Base-by-base conservation (phyloP, 164 flowering plant species). In the Umbellularia californica region DNA sequence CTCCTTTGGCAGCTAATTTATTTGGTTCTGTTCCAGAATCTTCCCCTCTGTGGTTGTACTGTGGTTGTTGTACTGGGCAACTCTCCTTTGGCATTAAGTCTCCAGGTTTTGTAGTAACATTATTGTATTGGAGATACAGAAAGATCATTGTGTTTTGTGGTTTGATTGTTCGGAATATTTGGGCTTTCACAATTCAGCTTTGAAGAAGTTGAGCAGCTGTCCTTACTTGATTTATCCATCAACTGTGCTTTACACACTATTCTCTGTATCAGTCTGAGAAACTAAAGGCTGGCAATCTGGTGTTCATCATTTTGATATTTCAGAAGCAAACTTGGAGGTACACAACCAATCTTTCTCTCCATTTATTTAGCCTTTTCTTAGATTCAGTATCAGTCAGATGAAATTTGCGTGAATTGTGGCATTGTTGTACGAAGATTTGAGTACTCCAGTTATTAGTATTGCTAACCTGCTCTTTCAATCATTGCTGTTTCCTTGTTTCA, bases 1-100 rank as follows among this genome's bases (percentile, higher is more conserved):
- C 93, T 88, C 88, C 92, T 89, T 90, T 88, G 95, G 92, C 92
- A 88, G 65, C 84, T 81, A 58, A 58, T 72, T 77, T 75, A 28
- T 25, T 10, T 50, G 19, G 35, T 60, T 70, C 27, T 69, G 58
- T 68, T 62, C 52, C 64, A 27, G 58, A 35, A 65, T 71, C 47
- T 41, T 33, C 35, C 25, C 66, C 50, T 33, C 50, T 9, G 58
- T 65, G 68, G 30, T 79, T 75, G 73, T 71, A 24, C 50, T 9
- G 58, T 65, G 68, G 30, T 79, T 75, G 73, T 71, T 73, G 71
- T 71, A 62, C 72, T 74, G 75, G 80, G 80, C 78, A 79, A 73
- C 71, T 83, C 85, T 85, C 80, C 87, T 82, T 78, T 82, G 83
- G 84, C 80, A 80, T 79, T 23, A 68, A 71, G 70, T 77, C 80